Percentiles rank a stretch among this genome's conserved stretches.
phyloP scores from a whole-genome alignment of 306 rosid genomes.

The Senna siamea region DNA sequence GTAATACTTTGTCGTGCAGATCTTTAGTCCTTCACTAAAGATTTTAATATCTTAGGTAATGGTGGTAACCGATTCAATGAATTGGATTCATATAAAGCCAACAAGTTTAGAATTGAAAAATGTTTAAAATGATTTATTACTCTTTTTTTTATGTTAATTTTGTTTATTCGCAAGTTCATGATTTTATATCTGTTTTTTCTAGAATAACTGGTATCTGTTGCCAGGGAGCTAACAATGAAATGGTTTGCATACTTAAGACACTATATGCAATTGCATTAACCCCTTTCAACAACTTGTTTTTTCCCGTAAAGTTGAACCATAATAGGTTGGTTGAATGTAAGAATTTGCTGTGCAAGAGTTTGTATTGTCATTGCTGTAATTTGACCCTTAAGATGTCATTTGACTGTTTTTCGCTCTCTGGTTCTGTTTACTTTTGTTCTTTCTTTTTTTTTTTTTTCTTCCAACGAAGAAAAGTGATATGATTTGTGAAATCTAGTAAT shows the following conservation, averaged over 20 bases:
- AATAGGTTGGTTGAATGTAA: not conserved
- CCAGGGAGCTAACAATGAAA: no score
- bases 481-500: slow-evolving; percentile 5
- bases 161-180: not conserved
- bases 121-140: not conserved
- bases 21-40: no score
- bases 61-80: no score
- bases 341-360: not conserved
- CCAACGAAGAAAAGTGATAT: slow-evolving; percentile 25
- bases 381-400: not conserved
- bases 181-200: no score
- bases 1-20: no score
- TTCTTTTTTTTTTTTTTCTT: not conserved
- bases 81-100: no score
- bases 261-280: not conserved
- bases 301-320: not conserved
- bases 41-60: no score
- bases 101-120: no score
- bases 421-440: not conserved
- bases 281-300: not conserved
- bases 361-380: not conserved
- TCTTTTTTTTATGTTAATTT: not conserved
- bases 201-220: not conserved
- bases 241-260: no score
- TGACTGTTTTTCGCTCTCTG: not conserved